Evolutionary conservation across 176 grass and related monocot genomes (phyloP), one percentile per base, ranked within the genome.

Genomic region (Ampelocalamus luodianensis): DNA sequence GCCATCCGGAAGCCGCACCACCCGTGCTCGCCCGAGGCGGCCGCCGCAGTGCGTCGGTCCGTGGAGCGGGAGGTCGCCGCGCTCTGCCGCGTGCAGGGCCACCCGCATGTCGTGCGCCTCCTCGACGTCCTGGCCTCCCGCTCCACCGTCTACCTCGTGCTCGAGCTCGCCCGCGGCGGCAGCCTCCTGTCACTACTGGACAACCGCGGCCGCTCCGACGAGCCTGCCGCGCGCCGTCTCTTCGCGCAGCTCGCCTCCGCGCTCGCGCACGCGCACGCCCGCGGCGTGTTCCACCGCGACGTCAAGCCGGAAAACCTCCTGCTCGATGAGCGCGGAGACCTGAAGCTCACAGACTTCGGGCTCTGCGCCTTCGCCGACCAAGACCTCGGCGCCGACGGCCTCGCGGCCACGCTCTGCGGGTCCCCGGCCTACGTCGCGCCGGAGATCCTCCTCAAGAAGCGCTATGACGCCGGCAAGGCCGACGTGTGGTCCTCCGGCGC

Each of bases 231-330:
- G 23, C 27, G 84, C 5, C 76, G 77, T 8, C 85, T 83, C 20
- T 90, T 90, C 68, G 66, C 45, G 22, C 89, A 90, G 65, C 74
- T 90, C 38, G 64, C 71, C 20, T 78, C 84, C 16, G 84, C 89
- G n/a, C 46, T 90, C 14, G 79, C 74, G 38, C 81, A 86, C 79
- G 76, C 73, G 59, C 84, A 90, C 38, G 79, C 84, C 24, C 66
- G 84, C 36, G 89, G 85, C 44, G 85, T 91, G 61, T 91, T 76
- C 85, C 89, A 91, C 85, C 89, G 85, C 22, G 85, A 88, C 76
- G 43, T 91, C 62, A 91, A 91, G 85, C 85, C 85, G 14, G 81
- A 88, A 24, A 91, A 91, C 68, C 69, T 91, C 24, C 76, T 91
- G 26, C 85, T 91, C 23, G 89, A 84, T 62, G 76, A 84, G 58